Evolutionary conservation across 2,329 filamentous ascomycete genomes (phyloP).

Genomic region (Pseudogymnoascus sp.): DNA sequence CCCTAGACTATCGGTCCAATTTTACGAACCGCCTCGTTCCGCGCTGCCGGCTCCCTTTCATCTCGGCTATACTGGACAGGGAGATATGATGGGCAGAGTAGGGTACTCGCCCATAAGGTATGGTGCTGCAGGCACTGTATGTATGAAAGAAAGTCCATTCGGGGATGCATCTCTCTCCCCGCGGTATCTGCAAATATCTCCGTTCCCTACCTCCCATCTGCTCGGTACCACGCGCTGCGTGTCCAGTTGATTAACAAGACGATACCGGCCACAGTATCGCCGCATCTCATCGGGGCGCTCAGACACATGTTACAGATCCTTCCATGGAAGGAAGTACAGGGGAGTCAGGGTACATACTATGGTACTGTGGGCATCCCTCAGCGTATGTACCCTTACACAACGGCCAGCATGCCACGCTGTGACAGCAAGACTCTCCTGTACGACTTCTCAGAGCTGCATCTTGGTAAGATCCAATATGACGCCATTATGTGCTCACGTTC

Average conservation of each 20-base stretch:
- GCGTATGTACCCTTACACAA: neutral
- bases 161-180: neutral
- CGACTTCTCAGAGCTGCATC: neutral
- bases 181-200: neutral
- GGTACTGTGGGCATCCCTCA: neutral
- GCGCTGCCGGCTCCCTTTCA: neutral
- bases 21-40: neutral
- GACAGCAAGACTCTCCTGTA: neutral
- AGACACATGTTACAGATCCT: neutral
- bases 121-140: neutral
- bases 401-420: neutral
- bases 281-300: neutral
- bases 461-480: slow-evolving; percentile 2
- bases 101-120: neutral
- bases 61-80: neutral
- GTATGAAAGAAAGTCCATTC: neutral
- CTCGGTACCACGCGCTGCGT: neutral
- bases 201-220: neutral
- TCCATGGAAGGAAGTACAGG: neutral
- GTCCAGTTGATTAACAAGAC: neutral
- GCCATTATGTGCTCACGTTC: slow-evolving; percentile 2
- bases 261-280: neutral
- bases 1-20: neutral
- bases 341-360: neutral
- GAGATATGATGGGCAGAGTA: neutral